Evolutionary conservation across 345 rosid genomes (phyloP).

Genomic region (Eucalyptus coolabah): DNA sequence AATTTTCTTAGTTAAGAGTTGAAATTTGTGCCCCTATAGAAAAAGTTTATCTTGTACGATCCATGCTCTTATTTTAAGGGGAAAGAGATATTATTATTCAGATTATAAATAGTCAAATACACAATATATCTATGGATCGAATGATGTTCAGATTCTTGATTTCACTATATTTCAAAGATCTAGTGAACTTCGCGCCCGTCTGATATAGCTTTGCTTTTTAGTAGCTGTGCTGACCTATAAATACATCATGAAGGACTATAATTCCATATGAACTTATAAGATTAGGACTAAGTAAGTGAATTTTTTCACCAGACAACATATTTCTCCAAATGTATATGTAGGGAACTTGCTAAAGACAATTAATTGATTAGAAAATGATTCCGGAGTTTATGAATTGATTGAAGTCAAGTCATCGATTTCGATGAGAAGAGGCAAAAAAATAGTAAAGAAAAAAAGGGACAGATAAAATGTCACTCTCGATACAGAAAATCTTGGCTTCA

Average conservation of each 20-base stretch:
- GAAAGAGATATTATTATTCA: background rate
- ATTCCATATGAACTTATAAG: background rate
- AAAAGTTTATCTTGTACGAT: background rate
- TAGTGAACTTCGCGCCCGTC: background rate
- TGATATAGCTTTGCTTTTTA: background rate
- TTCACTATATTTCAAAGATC: background rate
- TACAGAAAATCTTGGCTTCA: background rate
- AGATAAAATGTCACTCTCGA: background rate
- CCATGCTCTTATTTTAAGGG: background rate
- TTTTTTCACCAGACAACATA: background rate
- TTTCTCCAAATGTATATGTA: background rate
- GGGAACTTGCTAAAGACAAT: background rate
- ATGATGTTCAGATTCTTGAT: background rate
- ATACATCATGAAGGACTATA: background rate
- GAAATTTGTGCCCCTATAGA: background rate
- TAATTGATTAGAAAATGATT: background rate
- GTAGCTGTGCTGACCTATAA: background rate
- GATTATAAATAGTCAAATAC: background rate
- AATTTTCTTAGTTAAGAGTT: background rate
- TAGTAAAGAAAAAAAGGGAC: background rate
- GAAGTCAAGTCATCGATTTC: background rate
- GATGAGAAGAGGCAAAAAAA: background rate
- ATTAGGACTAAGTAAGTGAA: background rate
- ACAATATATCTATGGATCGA: background rate
- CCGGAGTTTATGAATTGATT: background rate